phyloP scores from a whole-genome alignment of 768 basidiomycete species.

The Nevesoporus exiguus region DNA sequence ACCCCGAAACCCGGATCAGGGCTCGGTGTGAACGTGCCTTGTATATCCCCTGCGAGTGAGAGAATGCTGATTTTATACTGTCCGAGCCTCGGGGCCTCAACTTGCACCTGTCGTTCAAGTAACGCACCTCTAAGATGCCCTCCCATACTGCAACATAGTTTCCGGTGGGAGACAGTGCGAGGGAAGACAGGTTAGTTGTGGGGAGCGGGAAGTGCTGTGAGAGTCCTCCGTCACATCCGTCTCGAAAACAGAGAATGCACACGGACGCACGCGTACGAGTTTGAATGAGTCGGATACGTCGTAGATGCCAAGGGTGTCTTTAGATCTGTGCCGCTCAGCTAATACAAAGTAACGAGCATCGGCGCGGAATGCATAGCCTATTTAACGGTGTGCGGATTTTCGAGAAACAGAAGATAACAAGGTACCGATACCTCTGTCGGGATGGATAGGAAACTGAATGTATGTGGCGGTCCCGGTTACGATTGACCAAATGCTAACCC shows the following conservation, averaged over 20 bases:
- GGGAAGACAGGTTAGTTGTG: conserved; percentile 65
- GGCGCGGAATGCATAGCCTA: conserved; percentile 74
- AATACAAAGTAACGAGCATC: conserved; percentile 84
- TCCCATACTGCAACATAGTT: conserved; percentile 81
- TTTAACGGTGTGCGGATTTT: neutral
- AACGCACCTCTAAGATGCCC: conserved; percentile 72
- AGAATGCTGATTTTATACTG: conserved; percentile 78
- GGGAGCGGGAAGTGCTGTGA: conserved; percentile 79
- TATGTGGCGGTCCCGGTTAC: conserved; percentile 70
- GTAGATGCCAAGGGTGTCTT: conserved; percentile 84
- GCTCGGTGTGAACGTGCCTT: conserved; percentile 66
- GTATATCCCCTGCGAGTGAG: conserved; percentile 58
- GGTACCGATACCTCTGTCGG: conserved; percentile 73
- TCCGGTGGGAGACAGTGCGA: conserved; percentile 75
- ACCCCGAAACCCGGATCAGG: conserved; percentile 85
- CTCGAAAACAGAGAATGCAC: conserved; percentile 5
- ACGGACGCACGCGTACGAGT: conserved; percentile 55
- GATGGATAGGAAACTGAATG: conserved; percentile 82
- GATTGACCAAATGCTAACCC: conserved; percentile 85
- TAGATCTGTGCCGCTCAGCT: conserved; percentile 87
- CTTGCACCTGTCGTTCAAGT: neutral
- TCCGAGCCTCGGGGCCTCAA: neutral
- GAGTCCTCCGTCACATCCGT: conserved; percentile 18
- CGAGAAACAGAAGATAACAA: neutral
- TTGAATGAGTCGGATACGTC: conserved; percentile 68